Conservation (phyloP, 225 moss, liverwort and hornwort species). For the Neckera pumila region DNA sequence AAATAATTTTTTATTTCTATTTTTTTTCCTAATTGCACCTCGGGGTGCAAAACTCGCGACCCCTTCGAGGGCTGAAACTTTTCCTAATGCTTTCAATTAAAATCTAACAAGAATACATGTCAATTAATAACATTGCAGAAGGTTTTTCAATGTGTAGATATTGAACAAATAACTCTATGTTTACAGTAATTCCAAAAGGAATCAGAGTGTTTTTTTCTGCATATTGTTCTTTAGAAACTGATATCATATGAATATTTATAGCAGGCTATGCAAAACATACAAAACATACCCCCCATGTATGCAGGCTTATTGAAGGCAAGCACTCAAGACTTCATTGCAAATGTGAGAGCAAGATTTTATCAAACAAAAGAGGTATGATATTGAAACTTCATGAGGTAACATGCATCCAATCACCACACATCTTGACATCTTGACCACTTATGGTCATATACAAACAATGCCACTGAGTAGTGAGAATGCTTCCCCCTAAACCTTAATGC, state of each 20-base stretch:
- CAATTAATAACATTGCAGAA: neutral
- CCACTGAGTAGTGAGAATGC: neutral
- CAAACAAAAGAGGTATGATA: constrained; percentile 64
- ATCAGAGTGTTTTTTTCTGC: neutral
- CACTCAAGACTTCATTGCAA: constrained; percentile 72
- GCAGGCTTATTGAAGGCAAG: constrained; percentile 42
- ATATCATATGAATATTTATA: constrained; percentile 14
- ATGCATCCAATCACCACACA: neutral
- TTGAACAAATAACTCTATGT: neutral
- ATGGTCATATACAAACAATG: neutral
- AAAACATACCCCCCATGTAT: constrained; percentile 22
- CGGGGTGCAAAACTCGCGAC: no score
- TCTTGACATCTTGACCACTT: neutral
- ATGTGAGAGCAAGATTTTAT: constrained; percentile 67
- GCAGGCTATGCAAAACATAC: constrained; percentile 20
- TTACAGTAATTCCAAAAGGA: neutral
- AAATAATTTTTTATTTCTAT: no score
- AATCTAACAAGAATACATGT: neutral
- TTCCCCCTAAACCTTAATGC: neutral
- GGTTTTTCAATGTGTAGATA: neutral
- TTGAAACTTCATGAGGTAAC: neutral
- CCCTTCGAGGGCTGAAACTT: no score
- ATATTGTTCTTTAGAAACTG: neutral
- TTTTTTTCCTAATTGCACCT: no score
- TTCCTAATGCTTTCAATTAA: neutral